Percentiles rank a stretch among this genome's conserved stretches.
These are phyloP conservation scores for Tritrichomonas musculus DNA, from an alignment of 208 protist genomes.

Conservation along the genomic window DNA sequence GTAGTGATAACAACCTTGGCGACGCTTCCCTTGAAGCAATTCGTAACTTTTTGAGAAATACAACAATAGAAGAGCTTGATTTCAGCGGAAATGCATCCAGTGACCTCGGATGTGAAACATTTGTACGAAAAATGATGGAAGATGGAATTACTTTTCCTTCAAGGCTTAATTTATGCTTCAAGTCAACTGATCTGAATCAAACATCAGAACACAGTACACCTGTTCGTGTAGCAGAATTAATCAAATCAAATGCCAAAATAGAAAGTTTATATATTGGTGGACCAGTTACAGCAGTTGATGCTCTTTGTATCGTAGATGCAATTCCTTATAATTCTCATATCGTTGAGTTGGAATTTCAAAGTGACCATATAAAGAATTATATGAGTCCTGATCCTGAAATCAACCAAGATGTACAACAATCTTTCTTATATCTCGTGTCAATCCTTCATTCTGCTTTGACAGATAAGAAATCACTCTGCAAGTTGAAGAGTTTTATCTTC, in stretches of 20 bases:
- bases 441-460: background rate
- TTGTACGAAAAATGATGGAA: background rate
- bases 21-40: background rate
- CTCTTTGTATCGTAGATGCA: background rate
- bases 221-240: background rate
- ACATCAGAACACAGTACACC: background rate
- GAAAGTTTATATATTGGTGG: background rate
- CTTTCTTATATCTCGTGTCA: background rate
- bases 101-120: background rate
- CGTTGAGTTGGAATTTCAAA: background rate
- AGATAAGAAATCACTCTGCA: background rate
- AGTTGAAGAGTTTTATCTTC: background rate
- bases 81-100: background rate
- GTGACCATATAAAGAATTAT: background rate
- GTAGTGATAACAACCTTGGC: background rate
- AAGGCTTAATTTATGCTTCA: background rate
- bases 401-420: background rate
- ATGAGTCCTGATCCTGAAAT: background rate
- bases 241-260: background rate
- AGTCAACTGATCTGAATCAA: background rate
- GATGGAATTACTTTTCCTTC: background rate
- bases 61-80: background rate
- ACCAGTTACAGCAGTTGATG: background rate
- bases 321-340: background rate
- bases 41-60: background rate